Evolutionary conservation across 1,284 basidiomycete genomes (phyloP).

Genomic region (Anthracocystis setariae): DNA sequence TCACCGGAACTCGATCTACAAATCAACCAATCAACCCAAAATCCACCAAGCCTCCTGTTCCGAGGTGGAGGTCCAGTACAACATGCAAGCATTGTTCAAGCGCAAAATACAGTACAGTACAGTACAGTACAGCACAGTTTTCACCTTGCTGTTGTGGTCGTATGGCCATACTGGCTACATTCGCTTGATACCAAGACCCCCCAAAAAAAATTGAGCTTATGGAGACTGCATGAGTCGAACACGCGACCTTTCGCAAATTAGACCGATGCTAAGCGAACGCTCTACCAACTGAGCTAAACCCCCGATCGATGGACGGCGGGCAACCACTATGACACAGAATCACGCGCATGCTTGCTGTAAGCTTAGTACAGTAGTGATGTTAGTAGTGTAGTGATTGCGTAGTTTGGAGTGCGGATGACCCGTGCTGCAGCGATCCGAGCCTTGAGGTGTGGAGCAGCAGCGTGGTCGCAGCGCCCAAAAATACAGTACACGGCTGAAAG

Average conservation of each 20-base stretch:
- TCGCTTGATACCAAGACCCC: background rate
- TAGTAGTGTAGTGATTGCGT: too few relatives aligned
- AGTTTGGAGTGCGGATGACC: background rate
- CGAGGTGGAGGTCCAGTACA: too few relatives aligned
- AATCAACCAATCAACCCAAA: too few relatives aligned
- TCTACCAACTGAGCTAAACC: conserved; percentile 60
- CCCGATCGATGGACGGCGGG: conserved; percentile 1
- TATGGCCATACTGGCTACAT: background rate
- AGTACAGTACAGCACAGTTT: background rate
- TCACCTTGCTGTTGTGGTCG: background rate
- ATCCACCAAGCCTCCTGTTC: too few relatives aligned
- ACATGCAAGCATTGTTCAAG: too few relatives aligned
- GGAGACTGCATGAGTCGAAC: conserved; percentile 57
- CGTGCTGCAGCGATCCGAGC: background rate
- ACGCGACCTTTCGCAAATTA: conserved; percentile 56
- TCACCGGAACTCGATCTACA: too few relatives aligned
- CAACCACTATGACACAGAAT: too few relatives aligned
- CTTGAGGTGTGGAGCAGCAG: too few relatives aligned
- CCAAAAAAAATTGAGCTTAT: background rate
- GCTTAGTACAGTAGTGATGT: too few relatives aligned
- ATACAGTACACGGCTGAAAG: too few relatives aligned
- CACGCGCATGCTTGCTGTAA: background rate
- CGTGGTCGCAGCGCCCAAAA: background rate
- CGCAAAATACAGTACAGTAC: background rate
- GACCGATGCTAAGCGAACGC: conserved; percentile 55